Conservation (phyloP, 2,329 filamentous ascomycete genomes). For the Escovopsis weberi region DNA sequence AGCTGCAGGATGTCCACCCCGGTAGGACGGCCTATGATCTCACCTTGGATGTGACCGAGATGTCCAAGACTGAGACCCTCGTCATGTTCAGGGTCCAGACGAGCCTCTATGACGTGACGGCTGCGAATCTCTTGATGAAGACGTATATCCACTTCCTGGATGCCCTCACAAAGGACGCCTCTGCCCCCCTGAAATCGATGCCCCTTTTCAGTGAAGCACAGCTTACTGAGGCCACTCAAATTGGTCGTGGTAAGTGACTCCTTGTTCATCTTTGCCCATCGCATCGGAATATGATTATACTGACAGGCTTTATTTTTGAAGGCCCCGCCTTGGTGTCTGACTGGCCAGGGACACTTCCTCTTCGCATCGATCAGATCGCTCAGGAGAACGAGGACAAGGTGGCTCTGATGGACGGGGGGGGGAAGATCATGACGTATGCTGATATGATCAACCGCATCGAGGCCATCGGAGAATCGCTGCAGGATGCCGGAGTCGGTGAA, state of each 20-base stretch:
- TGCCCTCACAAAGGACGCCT: conserved; percentile 7
- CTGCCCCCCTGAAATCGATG: not conserved
- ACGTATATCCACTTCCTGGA: conserved; percentile 9
- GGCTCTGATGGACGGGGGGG: conserved; percentile 10
- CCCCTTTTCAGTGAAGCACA: conserved; percentile 1
- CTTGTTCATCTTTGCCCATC: not conserved
- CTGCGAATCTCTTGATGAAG: not conserved
- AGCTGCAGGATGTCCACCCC: conserved; percentile 6
- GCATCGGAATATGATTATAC: not conserved
- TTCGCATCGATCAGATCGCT: conserved; percentile 22
- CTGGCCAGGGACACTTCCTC: conserved; percentile 20
- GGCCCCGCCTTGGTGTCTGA: conserved; percentile 8
- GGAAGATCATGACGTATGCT: conserved; percentile 18
- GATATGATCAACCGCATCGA: conserved; percentile 18
- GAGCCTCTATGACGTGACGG: not conserved
- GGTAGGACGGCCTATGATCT: conserved; percentile 16
- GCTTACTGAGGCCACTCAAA: not conserved
- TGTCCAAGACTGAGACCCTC: conserved; percentile 4
- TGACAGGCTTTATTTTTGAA: not conserved
- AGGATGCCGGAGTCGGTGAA: conserved; percentile 4
- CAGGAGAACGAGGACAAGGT: conserved; percentile 5
- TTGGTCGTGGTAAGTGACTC: conserved; percentile 4
- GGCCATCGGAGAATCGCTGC: conserved; percentile 15
- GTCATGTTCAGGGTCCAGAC: not conserved
- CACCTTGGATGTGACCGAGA: conserved; percentile 23